These are phyloP conservation scores for Penicillium sp. DNA, from an alignment of 2,329 filamentous ascomycete genomes.

Conservation along the genomic window DNA sequence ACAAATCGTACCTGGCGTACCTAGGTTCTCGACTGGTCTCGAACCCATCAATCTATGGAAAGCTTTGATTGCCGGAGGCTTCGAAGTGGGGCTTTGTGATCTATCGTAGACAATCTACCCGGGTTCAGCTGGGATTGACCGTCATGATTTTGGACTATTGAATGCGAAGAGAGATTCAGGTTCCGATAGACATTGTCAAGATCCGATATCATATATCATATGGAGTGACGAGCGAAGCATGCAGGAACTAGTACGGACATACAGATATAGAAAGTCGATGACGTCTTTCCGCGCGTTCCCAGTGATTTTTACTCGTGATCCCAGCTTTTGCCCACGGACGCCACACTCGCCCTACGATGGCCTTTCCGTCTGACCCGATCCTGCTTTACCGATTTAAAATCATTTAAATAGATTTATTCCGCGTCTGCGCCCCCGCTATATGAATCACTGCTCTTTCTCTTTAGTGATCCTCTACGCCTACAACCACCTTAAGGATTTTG, in stretches of 20 bases:
- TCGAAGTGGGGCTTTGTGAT: constrained; percentile 15
- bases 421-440: not conserved
- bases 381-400: not conserved
- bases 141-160: not conserved
- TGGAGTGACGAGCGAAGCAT: not conserved
- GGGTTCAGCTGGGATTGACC: not conserved
- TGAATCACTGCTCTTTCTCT: not conserved
- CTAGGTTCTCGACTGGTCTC: not conserved
- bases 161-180: not conserved
- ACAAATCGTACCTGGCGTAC: not conserved
- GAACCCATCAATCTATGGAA: not conserved
- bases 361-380: constrained; percentile 13
- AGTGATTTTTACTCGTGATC: constrained; percentile 6
- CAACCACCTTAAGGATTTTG: not conserved
- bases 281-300: constrained; percentile 19
- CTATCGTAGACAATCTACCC: constrained; percentile 9
- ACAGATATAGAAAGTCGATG: constrained; percentile 11
- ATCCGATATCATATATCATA: not conserved
- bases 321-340: constrained; percentile 4
- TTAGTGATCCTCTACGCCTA: not conserved
- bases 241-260: not conserved
- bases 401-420: not conserved
- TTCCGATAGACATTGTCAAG: too few species aligned
- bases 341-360: constrained; percentile 7
- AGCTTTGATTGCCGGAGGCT: constrained; percentile 1